These are phyloP conservation scores for Catenaria anguillulae DNA, from an alignment of 371 early-diverging fungal genomes.

Conservation along the genomic window DNA sequence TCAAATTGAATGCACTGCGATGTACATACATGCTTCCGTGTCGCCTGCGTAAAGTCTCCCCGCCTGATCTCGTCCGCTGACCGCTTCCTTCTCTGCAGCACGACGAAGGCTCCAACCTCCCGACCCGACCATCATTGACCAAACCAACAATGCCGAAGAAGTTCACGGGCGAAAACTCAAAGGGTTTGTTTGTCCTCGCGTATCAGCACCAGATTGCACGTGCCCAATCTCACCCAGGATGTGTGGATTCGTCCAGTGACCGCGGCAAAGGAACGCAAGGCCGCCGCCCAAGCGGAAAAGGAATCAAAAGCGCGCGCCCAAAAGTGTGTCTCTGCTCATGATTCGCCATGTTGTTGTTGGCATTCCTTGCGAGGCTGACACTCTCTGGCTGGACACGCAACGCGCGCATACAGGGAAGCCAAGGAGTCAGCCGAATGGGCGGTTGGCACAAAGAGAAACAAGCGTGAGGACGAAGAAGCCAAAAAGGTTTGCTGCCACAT, in stretches of 20 bases:
- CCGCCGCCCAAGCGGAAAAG: conserved; percentile 9
- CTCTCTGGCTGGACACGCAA: neutral
- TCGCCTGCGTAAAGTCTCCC: too few relatives aligned
- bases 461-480: conserved; percentile 8
- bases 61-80: too few relatives aligned
- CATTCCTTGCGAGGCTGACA: too few relatives aligned
- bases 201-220: neutral
- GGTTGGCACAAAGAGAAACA: neutral
- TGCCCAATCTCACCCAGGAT: too few relatives aligned
- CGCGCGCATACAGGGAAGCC: neutral
- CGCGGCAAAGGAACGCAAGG: conserved; percentile 10
- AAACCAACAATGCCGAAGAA: conserved; percentile 3
- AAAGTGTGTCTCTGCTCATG: too few relatives aligned
- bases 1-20: too few relatives aligned
- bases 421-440: conserved; percentile 5
- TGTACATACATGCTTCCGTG: too few relatives aligned
- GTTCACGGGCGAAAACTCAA: conserved; percentile 10
- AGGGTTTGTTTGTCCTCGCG: neutral
- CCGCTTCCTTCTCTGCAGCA: too few relatives aligned
- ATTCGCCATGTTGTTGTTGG: too few relatives aligned
- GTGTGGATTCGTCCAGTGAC: neutral
- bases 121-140: too few relatives aligned
- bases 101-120: too few relatives aligned
- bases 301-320: conserved; percentile 6
- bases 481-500: too few relatives aligned